Conservation (phyloP, 148 eudicot species). For the Tetragonia tetragonoides region DNA sequence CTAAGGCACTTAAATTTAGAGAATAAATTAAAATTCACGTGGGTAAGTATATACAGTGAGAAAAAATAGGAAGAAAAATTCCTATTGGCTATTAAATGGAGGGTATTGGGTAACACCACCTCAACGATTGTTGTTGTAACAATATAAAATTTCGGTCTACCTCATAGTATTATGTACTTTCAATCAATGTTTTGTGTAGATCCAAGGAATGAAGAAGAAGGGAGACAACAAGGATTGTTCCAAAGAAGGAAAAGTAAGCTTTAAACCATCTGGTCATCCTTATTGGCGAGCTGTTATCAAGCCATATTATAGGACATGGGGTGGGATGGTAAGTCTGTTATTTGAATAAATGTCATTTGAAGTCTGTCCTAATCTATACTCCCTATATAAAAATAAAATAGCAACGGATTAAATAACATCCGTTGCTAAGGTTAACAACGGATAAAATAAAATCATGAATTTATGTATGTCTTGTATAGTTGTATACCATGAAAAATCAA, state of each 20-base stretch:
- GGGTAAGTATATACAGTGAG: no score
- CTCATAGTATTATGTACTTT: background rate
- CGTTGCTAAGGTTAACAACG: background rate
- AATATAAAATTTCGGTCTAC: no score
- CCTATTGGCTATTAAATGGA: no score
- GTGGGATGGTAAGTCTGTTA: conserved; percentile 25
- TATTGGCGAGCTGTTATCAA: conserved; percentile 2
- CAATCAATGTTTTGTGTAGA: background rate
- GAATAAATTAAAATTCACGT: no score
- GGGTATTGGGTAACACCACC: no score
- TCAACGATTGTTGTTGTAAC: no score
- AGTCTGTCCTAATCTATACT: background rate
- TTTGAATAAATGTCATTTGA: background rate
- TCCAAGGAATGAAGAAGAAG: background rate
- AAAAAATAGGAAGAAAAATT: no score
- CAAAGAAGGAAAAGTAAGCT: background rate
- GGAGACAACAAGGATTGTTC: background rate
- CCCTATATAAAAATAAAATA: background rate
- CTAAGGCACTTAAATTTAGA: no score
- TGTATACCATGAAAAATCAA: background rate
- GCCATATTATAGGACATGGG: conserved; percentile 14
- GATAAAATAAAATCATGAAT: background rate
- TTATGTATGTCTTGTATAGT: no score
- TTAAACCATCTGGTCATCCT: conserved; percentile 12
- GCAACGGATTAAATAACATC: background rate